Conservation (phyloP, 805 yeast species). For the Metschnikowia proteae region DNA sequence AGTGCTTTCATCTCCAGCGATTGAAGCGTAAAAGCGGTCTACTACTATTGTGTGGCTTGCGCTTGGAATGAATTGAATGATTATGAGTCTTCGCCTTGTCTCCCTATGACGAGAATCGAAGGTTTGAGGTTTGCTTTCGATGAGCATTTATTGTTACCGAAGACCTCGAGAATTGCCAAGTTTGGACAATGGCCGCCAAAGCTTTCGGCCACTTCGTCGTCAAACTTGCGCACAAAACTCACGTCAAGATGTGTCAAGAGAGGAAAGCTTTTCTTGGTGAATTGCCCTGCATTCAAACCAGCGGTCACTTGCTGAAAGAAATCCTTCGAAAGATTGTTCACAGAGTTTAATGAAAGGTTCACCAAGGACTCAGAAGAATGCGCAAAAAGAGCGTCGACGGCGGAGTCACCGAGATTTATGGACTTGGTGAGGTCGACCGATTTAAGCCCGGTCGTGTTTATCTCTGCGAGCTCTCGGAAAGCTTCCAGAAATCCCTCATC, state of each 20-base stretch:
- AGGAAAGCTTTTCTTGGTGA: slow-evolving; percentile 39
- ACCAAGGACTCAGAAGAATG: slow-evolving; percentile 67
- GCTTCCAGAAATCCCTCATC: slow-evolving; percentile 61
- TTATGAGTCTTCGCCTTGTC: slow-evolving; percentile 40
- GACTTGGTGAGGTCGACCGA: slow-evolving; percentile 65
- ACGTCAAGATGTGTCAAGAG: slow-evolving; percentile 64
- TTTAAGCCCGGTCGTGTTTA: slow-evolving; percentile 54
- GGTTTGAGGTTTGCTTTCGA: slow-evolving; percentile 47
- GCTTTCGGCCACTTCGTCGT: slow-evolving; percentile 60
- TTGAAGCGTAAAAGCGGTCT: too few species aligned
- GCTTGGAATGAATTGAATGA: too few species aligned
- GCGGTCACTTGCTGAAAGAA: slow-evolving; percentile 39
- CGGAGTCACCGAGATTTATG: slow-evolving; percentile 57
- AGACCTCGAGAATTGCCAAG: slow-evolving; percentile 68
- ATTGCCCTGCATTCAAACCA: slow-evolving; percentile 14
- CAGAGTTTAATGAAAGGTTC: slow-evolving; percentile 69
- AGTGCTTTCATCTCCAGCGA: too few species aligned
- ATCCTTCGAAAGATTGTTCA: slow-evolving; percentile 51
- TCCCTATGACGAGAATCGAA: slow-evolving; percentile 64
- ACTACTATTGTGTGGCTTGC: too few species aligned
- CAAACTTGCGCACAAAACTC: slow-evolving; percentile 76
- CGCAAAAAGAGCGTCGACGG: slow-evolving; percentile 53
- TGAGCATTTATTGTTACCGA: slow-evolving; percentile 72
- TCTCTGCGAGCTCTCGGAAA: slow-evolving; percentile 50
- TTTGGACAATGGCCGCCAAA: slow-evolving; percentile 58